A percentile compares a stretch with the other conserved stretches of the same genome.
These are phyloP conservation scores for Tricholoma matsutake DNA, from an alignment of 768 basidiomycete genomes.

Conservation along the genomic window DNA sequence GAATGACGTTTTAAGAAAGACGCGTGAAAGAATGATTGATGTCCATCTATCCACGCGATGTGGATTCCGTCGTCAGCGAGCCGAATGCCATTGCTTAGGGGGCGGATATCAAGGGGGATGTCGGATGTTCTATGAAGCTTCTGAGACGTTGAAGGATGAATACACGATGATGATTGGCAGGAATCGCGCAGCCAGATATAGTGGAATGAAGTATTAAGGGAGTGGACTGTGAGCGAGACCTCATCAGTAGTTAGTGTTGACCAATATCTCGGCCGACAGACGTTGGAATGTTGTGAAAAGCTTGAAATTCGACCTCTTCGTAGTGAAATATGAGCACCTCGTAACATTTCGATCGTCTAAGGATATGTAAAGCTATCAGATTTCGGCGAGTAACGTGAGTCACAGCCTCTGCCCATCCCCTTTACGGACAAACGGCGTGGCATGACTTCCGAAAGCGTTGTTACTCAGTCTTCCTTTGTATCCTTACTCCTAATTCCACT, in stretches of 20 bases:
- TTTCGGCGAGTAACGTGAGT: too few species aligned
- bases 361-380: background rate
- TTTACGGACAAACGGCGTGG: background rate
- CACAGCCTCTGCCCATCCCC: background rate
- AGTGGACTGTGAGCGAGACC: slow-evolving; percentile 32
- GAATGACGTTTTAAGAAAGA: slow-evolving; percentile 48
- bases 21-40: slow-evolving; percentile 50
- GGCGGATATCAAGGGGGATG: slow-evolving; percentile 48
- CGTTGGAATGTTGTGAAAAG: too few species aligned
- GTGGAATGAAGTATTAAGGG: slow-evolving; percentile 48
- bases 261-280: slow-evolving; percentile 12
- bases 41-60: slow-evolving; percentile 57
- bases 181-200: slow-evolving; percentile 84
- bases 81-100: slow-evolving; percentile 39
- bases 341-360: background rate
- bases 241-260: slow-evolving; percentile 22
- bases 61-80: slow-evolving; percentile 43
- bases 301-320: background rate
- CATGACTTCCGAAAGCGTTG: too few species aligned
- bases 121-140: slow-evolving; percentile 73
- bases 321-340: background rate
- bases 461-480: background rate
- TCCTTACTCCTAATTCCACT: background rate
- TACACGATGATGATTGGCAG: slow-evolving; percentile 63
- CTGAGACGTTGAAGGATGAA: slow-evolving; percentile 78